These are phyloP conservation scores for Miscanthus lutarioriparius DNA, from an alignment of 176 grass and related monocot species.

Conservation along the genomic window DNA sequence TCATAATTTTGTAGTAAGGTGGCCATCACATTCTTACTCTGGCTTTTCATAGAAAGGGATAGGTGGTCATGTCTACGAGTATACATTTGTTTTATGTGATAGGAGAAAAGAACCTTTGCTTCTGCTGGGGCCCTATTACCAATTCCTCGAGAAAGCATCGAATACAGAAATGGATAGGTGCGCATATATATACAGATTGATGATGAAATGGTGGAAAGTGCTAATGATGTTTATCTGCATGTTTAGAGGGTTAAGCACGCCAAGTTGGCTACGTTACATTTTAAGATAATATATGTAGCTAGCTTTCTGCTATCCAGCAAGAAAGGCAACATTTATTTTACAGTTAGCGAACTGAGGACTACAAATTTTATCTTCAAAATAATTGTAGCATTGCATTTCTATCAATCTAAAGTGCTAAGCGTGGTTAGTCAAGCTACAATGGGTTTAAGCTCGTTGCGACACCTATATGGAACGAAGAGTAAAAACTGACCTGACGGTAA, in stretches of 20 bases:
- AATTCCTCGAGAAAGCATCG: slow-evolving; percentile 21
- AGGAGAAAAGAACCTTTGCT: slow-evolving; percentile 28
- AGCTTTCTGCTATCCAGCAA: slow-evolving; percentile 27
- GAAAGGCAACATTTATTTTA: slow-evolving; percentile 7
- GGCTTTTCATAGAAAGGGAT: slow-evolving; percentile 56
- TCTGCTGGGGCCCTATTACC: neutral
- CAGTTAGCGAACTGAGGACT: neutral
- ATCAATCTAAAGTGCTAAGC: neutral
- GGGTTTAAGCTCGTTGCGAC: slow-evolving; percentile 3
- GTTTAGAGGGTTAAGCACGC: slow-evolving; percentile 5
- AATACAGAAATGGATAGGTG: slow-evolving; percentile 12
- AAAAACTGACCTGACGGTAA: slow-evolving; percentile 65
- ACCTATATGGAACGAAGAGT: neutral
- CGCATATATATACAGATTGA: neutral
- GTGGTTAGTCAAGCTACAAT: neutral
- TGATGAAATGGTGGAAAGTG: slow-evolving; percentile 45
- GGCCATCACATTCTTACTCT: slow-evolving; percentile 46
- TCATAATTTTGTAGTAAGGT: neutral
- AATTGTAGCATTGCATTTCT: neutral
- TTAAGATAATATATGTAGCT: neutral
- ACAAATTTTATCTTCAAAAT: neutral
- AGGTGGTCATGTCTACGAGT: slow-evolving; percentile 8
- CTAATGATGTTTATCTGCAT: slow-evolving; percentile 41
- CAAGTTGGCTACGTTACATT: slow-evolving; percentile 20
- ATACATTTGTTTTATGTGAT: slow-evolving; percentile 7